Conservation (phyloP, 148 eudicot genomes). For the Dianthus caryophyllus region DNA sequence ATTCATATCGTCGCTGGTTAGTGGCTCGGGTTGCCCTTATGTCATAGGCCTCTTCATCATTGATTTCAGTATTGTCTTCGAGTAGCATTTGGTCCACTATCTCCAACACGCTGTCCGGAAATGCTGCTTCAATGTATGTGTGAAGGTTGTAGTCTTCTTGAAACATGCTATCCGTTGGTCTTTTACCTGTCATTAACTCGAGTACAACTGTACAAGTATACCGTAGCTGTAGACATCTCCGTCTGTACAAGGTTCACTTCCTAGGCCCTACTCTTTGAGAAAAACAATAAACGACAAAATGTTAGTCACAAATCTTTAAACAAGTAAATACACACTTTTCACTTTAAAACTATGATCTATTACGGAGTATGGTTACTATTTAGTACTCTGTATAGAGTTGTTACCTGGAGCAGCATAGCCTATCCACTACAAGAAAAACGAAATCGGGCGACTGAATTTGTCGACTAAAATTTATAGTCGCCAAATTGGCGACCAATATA, state of each 20-base stretch:
- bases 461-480: too few species aligned
- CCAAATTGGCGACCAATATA: too few species aligned
- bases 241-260: neutral
- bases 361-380: too few species aligned
- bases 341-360: neutral
- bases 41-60: neutral
- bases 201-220: conserved; percentile 12
- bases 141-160: conserved; percentile 16
- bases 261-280: conserved; percentile 4
- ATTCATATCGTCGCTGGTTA: neutral
- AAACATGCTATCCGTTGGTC: conserved; percentile 11
- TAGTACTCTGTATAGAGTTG: neutral
- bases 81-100: neutral
- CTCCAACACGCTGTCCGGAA: conserved; percentile 12
- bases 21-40: too few species aligned
- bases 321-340: neutral
- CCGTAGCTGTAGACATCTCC: conserved; percentile 17
- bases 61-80: neutral
- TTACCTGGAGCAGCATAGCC: conserved; percentile 4
- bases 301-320: neutral
- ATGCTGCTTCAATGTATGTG: conserved; percentile 5
- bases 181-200: conserved; percentile 16
- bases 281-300: neutral
- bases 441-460: too few species aligned
- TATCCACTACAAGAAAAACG: too few species aligned